Evolutionary conservation across 805 yeast species (phyloP).

Genomic region (Metschnikowia rubicola): DNA sequence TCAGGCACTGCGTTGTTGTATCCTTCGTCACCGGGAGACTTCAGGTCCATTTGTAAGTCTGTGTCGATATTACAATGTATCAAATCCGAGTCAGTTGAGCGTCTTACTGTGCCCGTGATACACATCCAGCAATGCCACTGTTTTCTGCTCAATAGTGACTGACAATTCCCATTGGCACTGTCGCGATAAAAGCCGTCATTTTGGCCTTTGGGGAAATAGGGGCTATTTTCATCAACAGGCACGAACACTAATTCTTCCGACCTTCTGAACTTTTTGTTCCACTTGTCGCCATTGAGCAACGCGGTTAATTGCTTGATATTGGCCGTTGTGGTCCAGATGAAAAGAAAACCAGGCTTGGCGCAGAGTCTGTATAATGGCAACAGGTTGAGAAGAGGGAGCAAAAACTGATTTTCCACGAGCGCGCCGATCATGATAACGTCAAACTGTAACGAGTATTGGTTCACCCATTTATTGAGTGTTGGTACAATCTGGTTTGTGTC

Average conservation of each 20-base stretch:
- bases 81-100: constrained; percentile 77
- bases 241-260: constrained; percentile 86
- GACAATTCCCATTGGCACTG: constrained; percentile 14
- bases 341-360: constrained; percentile 81
- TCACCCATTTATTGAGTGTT: constrained; percentile 60
- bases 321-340: constrained; percentile 82
- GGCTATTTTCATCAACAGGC: constrained; percentile 62
- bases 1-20: constrained; percentile 49
- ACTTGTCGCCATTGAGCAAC: constrained; percentile 46
- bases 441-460: constrained; percentile 56
- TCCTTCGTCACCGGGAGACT: constrained; percentile 2
- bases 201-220: constrained; percentile 56
- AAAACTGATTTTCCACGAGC: constrained; percentile 67
- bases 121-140: constrained; percentile 99
- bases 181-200: constrained; percentile 24
- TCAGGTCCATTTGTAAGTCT: constrained; percentile 68
- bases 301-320: constrained; percentile 62
- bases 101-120: constrained; percentile 87
- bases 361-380: constrained; percentile 72
- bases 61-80: constrained; percentile 93
- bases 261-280: constrained; percentile 70
- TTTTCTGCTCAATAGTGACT: constrained; percentile 55
- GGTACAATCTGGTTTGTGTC: constrained; percentile 52
- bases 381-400: constrained; percentile 56
- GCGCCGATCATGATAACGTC: constrained; percentile 94